These are phyloP conservation scores for Baorangia bicolor DNA, from an alignment of 768 basidiomycete genomes.

Conservation along the genomic window DNA sequence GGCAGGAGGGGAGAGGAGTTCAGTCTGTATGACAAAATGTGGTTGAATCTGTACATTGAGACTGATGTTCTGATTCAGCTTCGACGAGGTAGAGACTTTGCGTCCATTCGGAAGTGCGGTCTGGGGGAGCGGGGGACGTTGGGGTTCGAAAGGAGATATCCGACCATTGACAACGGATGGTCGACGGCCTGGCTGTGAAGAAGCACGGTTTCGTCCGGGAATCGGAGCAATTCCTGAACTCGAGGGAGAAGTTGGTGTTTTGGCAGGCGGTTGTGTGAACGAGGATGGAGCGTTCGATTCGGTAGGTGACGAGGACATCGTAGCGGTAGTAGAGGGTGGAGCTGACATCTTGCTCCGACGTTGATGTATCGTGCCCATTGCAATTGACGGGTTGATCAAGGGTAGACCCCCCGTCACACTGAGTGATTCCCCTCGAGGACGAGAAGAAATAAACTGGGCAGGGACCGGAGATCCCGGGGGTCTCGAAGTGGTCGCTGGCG, in stretches of 20 bases:
- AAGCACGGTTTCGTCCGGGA: slow-evolving; percentile 58
- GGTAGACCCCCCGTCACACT: slow-evolving; percentile 32
- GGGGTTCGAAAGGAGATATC: slow-evolving; percentile 49
- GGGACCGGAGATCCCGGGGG: slow-evolving; percentile 52
- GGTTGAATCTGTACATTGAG: slow-evolving; percentile 48
- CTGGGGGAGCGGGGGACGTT: slow-evolving; percentile 52
- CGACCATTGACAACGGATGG: slow-evolving; percentile 56
- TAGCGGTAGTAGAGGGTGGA: slow-evolving; percentile 41
- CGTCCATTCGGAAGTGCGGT: slow-evolving; percentile 44
- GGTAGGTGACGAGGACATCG: slow-evolving; percentile 33
- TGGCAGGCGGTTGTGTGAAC: slow-evolving; percentile 33
- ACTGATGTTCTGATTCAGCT: slow-evolving; percentile 46
- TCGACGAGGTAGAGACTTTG: slow-evolving; percentile 64
- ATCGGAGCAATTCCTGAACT: slow-evolving; percentile 36
- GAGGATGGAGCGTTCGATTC: slow-evolving; percentile 39
- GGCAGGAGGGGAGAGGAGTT: slow-evolving; percentile 42
- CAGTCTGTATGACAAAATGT: slow-evolving; percentile 50
- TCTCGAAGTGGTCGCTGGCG: slow-evolving; percentile 19
- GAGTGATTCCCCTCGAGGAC: slow-evolving; percentile 59
- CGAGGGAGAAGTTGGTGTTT: slow-evolving; percentile 39
- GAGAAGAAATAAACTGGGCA: slow-evolving; percentile 40
- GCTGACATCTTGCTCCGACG: slow-evolving; percentile 66
- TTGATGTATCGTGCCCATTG: slow-evolving; percentile 65
- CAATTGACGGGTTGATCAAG: slow-evolving; percentile 59
- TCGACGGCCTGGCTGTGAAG: slow-evolving; percentile 74